These are phyloP conservation scores for Boletus sp. DNA, from an alignment of 768 basidiomycete genomes.

Conservation along the genomic window DNA sequence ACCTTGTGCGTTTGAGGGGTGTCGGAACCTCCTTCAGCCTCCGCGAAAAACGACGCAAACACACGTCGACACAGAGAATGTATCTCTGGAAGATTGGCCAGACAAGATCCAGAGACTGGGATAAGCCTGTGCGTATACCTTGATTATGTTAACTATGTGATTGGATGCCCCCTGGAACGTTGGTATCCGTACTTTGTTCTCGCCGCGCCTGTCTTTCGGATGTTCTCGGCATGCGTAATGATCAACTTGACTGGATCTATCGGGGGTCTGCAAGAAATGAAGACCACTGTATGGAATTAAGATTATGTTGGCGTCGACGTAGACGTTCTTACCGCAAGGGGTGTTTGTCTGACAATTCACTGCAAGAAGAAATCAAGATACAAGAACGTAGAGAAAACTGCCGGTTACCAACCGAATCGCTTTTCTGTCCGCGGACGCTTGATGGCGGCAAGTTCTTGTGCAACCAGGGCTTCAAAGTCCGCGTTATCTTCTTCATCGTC, in stretches of 20 bases:
- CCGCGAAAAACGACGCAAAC: conserved; percentile 51
- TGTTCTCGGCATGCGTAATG: conserved; percentile 57
- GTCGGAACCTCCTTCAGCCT: conserved; percentile 32
- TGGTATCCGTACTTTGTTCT: conserved; percentile 53
- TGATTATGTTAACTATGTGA: conserved; percentile 4
- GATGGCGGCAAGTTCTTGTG: conserved; percentile 67
- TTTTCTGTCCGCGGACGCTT: conserved; percentile 62
- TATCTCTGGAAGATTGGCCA: conserved; percentile 70
- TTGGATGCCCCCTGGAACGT: not conserved
- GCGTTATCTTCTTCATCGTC: conserved; percentile 41
- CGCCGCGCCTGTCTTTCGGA: conserved; percentile 60
- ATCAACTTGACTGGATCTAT: conserved; percentile 75
- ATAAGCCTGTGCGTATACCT: conserved; percentile 72
- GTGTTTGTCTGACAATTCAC: conserved; percentile 80
- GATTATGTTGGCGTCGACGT: not conserved
- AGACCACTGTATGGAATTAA: conserved; percentile 52
- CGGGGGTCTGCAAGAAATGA: conserved; percentile 77
- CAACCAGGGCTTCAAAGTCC: conserved; percentile 69
- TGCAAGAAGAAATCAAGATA: conserved; percentile 29
- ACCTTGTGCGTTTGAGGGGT: conserved; percentile 46
- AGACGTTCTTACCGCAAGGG: conserved; percentile 54
- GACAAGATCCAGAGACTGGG: conserved; percentile 66
- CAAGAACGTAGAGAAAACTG: not conserved
- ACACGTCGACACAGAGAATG: conserved; percentile 55
- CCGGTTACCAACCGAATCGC: conserved; percentile 55